Evolutionary conservation across 352 stramenopile genomes (phyloP), one percentile per base, ranked within the genome.

Genomic region (Phytopythium ostracodes): DNA sequence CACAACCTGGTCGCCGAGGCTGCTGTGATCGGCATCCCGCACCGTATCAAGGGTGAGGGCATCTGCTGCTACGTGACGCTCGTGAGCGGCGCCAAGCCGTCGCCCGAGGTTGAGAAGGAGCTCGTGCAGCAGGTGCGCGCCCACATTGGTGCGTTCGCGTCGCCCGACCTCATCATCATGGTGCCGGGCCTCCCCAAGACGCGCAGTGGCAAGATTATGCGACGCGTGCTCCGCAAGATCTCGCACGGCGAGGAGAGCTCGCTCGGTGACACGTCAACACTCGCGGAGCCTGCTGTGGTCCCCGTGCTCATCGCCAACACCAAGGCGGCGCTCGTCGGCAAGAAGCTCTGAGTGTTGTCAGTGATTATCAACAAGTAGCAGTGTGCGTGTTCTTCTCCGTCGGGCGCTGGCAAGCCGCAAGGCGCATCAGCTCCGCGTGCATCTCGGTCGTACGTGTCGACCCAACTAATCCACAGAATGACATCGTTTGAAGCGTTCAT

Each of bases 191-290:
- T 99, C 18, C 97, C 97, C 6, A 99, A 99, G 91, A 99, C 97
- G 1, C 87, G 96, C 50, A 98, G 87, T 70, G 97, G 97, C 62
- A 98, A 99, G 84, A 99, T 99, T 70, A 99, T 99, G 96, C 91
- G 97, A 46, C 90, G 98, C 49, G 97, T 99, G 68, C 84, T 99
- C 44, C 92, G 98, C 56, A 99, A 99, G 81, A 98, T 99, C 65
- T 94, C 97, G 12, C 84, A 92, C 43, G 92, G 93, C 46, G 96
- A 99, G 70, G 81, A 96, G 51, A 94, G 97, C 62, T 91, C 81
- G 50, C 76, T 99, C 20, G 97, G 97, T 29, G 97, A 99, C 73
- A 96, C 93, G n/a, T 97, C 88, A 62, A 99, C 98, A 35, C 79
- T 99, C 40, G 94, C 95, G 1, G 97, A 99, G 69, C 95, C 97